Percentiles rank a stretch among this genome's conserved stretches.
phyloP scores from a whole-genome alignment of 352 stramenopile species.

The Phytopythium oedochilum region DNA sequence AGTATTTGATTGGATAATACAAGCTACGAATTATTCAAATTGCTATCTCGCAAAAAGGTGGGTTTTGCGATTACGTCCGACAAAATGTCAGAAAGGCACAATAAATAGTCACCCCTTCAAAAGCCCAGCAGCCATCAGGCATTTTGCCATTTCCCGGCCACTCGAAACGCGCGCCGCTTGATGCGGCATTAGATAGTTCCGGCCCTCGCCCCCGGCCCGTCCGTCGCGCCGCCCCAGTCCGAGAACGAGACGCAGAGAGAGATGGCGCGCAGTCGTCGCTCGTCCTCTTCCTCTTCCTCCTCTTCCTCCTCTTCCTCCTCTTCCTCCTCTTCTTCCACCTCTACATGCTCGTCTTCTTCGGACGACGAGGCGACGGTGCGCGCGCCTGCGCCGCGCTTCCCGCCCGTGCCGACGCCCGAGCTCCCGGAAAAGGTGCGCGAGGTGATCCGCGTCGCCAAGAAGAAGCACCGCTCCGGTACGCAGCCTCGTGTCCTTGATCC shows the following conservation, averaged over 20 bases:
- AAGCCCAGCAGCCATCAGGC: too few species aligned
- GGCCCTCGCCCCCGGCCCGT: too few species aligned
- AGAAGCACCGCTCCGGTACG: slow-evolving; percentile 67
- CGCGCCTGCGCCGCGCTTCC: slow-evolving; percentile 32
- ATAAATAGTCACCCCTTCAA: too few species aligned
- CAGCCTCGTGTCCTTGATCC: background rate
- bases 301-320: slow-evolving; percentile 30
- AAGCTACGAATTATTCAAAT: too few species aligned
- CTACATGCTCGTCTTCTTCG: slow-evolving; percentile 38
- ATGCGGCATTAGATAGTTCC: background rate
- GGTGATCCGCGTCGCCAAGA: slow-evolving; percentile 54
- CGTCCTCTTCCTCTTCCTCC: slow-evolving; percentile 43
- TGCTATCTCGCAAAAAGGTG: too few species aligned
- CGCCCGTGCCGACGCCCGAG: slow-evolving; percentile 34
- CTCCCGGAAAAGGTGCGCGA: slow-evolving; percentile 44
- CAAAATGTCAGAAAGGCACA: too few species aligned
- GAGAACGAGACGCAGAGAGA: background rate
- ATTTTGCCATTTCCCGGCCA: background rate
- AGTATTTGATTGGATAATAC: too few species aligned
- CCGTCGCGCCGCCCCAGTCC: background rate
- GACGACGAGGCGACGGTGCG: slow-evolving; percentile 17
- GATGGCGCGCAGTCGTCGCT: slow-evolving; percentile 13
- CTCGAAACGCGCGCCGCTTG: background rate
- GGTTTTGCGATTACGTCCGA: too few species aligned
- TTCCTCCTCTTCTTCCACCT: slow-evolving; percentile 15